Conservation (phyloP, 2,329 filamentous ascomycete genomes). For the Alternaria sp. region DNA sequence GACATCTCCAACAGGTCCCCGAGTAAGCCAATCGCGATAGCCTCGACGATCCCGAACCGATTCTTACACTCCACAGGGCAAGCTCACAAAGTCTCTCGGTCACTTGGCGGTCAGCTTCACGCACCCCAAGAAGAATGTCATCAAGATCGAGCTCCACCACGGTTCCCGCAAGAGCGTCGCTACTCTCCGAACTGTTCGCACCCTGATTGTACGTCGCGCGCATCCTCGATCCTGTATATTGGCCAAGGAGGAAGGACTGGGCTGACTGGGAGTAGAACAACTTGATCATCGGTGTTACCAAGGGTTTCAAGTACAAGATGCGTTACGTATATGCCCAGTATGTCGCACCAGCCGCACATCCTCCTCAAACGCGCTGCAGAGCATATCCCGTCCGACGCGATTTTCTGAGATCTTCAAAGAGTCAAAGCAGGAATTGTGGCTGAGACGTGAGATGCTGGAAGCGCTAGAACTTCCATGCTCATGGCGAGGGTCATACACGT, state of each 20-base stretch:
- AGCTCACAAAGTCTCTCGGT: slow-evolving; percentile 95
- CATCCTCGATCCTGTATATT: slow-evolving; percentile 3
- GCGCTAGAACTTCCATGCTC: slow-evolving; percentile 1
- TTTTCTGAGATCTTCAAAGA: slow-evolving; percentile 1
- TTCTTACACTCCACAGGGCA: slow-evolving; percentile 66
- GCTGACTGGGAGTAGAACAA: slow-evolving; percentile 69
- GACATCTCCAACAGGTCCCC: slow-evolving; percentile 38
- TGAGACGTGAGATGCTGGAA: slow-evolving; percentile 2
- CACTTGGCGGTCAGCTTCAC: slow-evolving; percentile 97
- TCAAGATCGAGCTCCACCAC: slow-evolving; percentile 99
- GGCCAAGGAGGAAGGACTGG: slow-evolving; percentile 12
- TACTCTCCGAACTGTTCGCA: slow-evolving; percentile 96
- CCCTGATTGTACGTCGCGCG: slow-evolving; percentile 71
- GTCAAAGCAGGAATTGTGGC: background rate
- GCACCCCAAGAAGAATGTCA: slow-evolving; percentile 81
- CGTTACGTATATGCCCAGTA: slow-evolving; percentile 98
- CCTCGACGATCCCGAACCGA: slow-evolving; percentile 15
- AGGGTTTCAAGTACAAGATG: slow-evolving; percentile 99
- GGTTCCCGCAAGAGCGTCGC: slow-evolving; percentile 97
- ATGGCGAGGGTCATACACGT: background rate
- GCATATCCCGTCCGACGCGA: slow-evolving; percentile 3
- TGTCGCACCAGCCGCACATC: slow-evolving; percentile 20
- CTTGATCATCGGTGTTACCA: slow-evolving; percentile 97
- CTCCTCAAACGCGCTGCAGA: background rate
- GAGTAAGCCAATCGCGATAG: slow-evolving; percentile 37